Percentiles rank a stretch among this genome's conserved stretches.
These are phyloP conservation scores for Alternaria tenuissima DNA, from an alignment of 2,329 filamentous ascomycete species.

Conservation along the genomic window DNA sequence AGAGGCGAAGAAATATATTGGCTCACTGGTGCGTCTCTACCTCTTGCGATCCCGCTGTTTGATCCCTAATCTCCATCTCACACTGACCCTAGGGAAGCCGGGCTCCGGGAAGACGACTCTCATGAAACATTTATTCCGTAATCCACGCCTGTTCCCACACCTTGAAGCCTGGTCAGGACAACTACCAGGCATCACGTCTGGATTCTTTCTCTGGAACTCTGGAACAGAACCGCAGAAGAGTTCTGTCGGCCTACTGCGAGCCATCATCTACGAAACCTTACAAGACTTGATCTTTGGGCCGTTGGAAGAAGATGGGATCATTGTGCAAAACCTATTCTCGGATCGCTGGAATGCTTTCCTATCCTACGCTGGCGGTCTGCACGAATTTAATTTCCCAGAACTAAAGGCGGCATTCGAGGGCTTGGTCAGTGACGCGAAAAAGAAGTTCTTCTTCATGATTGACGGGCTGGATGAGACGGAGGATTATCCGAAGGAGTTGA, in stretches of 20 bases:
- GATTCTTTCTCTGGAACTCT: constrained; percentile 58
- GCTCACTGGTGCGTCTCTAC: constrained; percentile 34
- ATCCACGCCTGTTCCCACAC: constrained; percentile 33
- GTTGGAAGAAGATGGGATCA: constrained; percentile 32
- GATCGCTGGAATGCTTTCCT: constrained; percentile 42
- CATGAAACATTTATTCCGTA: constrained; percentile 51
- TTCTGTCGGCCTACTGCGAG: constrained; percentile 31
- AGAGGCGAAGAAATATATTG: constrained; percentile 41
- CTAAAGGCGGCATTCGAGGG: constrained; percentile 36
- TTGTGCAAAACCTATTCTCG: constrained; percentile 36
- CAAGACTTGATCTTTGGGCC: constrained; percentile 46
- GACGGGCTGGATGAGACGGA: constrained; percentile 45
- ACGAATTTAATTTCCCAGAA: constrained; percentile 31
- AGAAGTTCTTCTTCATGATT: constrained; percentile 45
- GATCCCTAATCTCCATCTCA: neutral
- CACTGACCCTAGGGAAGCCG: constrained; percentile 41
- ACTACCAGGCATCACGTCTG: constrained; percentile 44
- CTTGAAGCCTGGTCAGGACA: constrained; percentile 42
- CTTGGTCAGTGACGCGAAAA: constrained; percentile 37
- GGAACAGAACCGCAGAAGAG: constrained; percentile 43
- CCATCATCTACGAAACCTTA: constrained; percentile 41
- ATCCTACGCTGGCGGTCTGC: constrained; percentile 39
- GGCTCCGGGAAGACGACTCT: constrained; percentile 60
- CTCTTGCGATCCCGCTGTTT: neutral
- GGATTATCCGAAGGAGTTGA: constrained; percentile 28